These are phyloP conservation scores for Arthrinium phaeospermum DNA, from an alignment of 2,329 filamentous ascomycete species.

Conservation along the genomic window DNA sequence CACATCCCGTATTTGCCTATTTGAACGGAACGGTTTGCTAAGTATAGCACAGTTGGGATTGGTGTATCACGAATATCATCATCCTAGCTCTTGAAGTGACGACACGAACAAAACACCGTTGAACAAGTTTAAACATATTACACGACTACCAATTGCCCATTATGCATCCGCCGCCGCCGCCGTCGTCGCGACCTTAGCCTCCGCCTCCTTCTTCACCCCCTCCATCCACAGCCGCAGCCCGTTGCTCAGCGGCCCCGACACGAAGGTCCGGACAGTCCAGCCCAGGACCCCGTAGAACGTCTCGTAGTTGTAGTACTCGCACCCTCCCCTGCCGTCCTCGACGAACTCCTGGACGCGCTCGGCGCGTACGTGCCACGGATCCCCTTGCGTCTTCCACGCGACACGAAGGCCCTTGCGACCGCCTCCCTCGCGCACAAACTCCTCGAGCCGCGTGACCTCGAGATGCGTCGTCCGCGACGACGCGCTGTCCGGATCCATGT, in stretches of 20 bases:
- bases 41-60: not conserved
- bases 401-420: conserved; percentile 42
- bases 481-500: conserved; percentile 36
- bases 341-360: conserved; percentile 53
- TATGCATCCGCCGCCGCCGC: not conserved
- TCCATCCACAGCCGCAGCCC: conserved; percentile 46
- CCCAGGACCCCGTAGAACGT: conserved; percentile 50
- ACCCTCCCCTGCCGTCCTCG: conserved; percentile 37
- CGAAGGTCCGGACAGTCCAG: conserved; percentile 39
- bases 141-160: not conserved
- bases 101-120: not conserved
- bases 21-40: not conserved
- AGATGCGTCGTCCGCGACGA: conserved; percentile 29
- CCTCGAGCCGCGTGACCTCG: conserved; percentile 41
- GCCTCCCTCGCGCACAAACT: conserved; percentile 35
- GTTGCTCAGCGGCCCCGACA: conserved; percentile 39
- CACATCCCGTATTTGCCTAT: too few relatives aligned
- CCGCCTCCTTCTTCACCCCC: conserved; percentile 44
- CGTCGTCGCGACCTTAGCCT: conserved; percentile 25
- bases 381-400: conserved; percentile 44
- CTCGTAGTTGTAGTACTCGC: conserved; percentile 50
- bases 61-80: not conserved
- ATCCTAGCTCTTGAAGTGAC: not conserved
- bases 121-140: not conserved
- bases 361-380: conserved; percentile 40